These are phyloP conservation scores for Panellus pusillus DNA, from an alignment of 768 basidiomycete species.

Conservation along the genomic window DNA sequence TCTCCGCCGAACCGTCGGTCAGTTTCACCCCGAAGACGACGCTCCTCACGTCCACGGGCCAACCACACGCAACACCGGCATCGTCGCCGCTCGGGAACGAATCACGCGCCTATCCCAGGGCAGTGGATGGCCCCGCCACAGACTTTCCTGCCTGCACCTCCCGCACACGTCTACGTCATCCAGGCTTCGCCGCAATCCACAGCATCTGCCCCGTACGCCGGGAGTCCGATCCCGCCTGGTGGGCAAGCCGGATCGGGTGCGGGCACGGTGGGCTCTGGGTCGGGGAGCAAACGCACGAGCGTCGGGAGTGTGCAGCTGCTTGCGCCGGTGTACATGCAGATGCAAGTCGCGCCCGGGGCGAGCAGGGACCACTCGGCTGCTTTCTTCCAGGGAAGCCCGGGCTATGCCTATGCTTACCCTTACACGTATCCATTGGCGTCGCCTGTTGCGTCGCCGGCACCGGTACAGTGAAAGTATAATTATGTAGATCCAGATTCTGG, in stretches of 20 bases:
- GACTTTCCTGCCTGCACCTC: conserved; percentile 7
- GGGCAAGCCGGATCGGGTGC: background rate
- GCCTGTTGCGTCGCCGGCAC: background rate
- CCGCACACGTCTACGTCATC: conserved; percentile 18
- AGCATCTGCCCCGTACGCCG: too few species aligned
- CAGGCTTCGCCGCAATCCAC: conserved; percentile 6
- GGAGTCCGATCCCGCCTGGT: background rate
- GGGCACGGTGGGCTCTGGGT: background rate
- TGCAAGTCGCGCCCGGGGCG: conserved; percentile 2
- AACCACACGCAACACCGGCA: background rate
- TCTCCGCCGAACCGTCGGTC: background rate
- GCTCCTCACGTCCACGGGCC: background rate
- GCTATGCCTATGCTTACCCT: too few species aligned
- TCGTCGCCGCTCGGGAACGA: conserved; percentile 15
- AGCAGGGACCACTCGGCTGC: background rate
- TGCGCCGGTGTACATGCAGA: conserved; percentile 20
- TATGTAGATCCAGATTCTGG: too few species aligned
- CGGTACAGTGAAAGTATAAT: too few species aligned
- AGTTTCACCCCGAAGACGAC: background rate
- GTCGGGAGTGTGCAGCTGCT: conserved; percentile 12
- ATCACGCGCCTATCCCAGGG: background rate
- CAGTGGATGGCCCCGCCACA: conserved; percentile 2
- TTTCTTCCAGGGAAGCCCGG: background rate
- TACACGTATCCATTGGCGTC: background rate
- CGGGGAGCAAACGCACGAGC: background rate